Conservation (phyloP, 2,329 filamentous ascomycete species). For the Lithohypha guttulata region DNA sequence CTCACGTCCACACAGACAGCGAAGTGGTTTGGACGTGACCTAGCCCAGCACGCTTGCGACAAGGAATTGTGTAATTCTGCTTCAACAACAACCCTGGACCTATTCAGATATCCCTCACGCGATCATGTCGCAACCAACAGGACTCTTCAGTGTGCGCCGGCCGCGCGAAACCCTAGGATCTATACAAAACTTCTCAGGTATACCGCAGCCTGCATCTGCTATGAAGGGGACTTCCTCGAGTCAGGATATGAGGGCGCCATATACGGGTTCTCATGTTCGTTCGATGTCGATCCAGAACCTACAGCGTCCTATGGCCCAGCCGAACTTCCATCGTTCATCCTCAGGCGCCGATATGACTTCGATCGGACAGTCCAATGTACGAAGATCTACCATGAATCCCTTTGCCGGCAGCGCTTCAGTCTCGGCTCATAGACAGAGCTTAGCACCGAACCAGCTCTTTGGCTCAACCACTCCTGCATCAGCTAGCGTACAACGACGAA, state of each 20-base stretch:
- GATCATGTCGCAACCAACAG: conserved; percentile 75
- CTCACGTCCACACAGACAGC: too few relatives aligned
- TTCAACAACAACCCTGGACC: too few relatives aligned
- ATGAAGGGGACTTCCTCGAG: conserved; percentile 86
- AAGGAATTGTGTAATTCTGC: too few relatives aligned
- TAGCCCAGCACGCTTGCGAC: too few relatives aligned
- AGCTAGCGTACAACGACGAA: conserved; percentile 52
- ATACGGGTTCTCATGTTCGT: conserved; percentile 62
- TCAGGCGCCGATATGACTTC: conserved; percentile 73
- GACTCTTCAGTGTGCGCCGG: conserved; percentile 83
- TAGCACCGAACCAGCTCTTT: conserved; percentile 48
- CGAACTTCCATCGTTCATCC: conserved; percentile 73
- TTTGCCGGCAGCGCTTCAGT: conserved; percentile 39
- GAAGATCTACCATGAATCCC: conserved; percentile 64
- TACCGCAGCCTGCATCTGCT: conserved; percentile 83
- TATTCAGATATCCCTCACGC: too few relatives aligned
- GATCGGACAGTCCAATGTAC: conserved; percentile 68
- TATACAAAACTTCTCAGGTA: conserved; percentile 69
- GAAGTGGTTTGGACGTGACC: too few relatives aligned
- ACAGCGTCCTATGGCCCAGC: conserved; percentile 71
- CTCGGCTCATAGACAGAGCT: conserved; percentile 50
- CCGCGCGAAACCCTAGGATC: conserved; percentile 85
- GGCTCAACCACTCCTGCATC: conserved; percentile 42
- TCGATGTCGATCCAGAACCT: conserved; percentile 80
- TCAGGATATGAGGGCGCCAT: conserved; percentile 53